Evolutionary conservation across 2,329 filamentous ascomycete genomes (phyloP), one percentile per base, ranked within the genome.

Genomic region (Sporothrix dimorphospora): DNA sequence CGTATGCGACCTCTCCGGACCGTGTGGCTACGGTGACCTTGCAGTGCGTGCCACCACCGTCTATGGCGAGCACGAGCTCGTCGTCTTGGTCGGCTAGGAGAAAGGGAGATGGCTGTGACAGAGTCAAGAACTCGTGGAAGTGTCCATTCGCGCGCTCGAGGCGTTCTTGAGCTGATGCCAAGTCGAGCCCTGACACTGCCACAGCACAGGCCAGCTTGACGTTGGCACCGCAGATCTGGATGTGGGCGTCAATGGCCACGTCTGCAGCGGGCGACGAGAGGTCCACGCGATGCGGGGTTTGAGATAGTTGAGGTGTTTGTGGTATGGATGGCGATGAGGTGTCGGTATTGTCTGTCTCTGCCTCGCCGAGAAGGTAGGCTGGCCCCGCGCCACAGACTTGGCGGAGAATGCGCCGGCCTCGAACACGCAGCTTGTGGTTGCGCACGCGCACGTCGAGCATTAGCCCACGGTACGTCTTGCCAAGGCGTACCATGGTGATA

Each of bases 401-500:
- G 11, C 69, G 70, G 24, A 73, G 34, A 12, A 73, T 73, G 4
- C 72, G 72, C 3, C 69, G 65, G 14, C 72, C 72, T 8, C 72
- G 69, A 1, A 63, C 65, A 3, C 65, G 65, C 55, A 73, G 57
- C 66, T 73, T 73, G 49, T 73, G 67, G 49, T 73, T 73, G 55
- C 63, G 65, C n/a, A 72, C 66, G 5, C 65, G 72, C 45, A 73
- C 57, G 12, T 73, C 72, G 8, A 73, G 66, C 72, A 73, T 73
- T 27, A 73, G 38, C 16, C 72, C 70, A 6, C 69, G 65, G 70
- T 80, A 83, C 0, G 82, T 83, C 74, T 83, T 84, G 9, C 82
- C 82, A 12, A 78, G 76, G 38, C 77, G 78, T 40, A 84, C 80
- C 82, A 83, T 83, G n/a, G 79, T 77, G 3, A 82, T 80, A 1